Conservation (phyloP, 2,329 filamentous ascomycete species). For the Colletotrichum somersetense region DNA sequence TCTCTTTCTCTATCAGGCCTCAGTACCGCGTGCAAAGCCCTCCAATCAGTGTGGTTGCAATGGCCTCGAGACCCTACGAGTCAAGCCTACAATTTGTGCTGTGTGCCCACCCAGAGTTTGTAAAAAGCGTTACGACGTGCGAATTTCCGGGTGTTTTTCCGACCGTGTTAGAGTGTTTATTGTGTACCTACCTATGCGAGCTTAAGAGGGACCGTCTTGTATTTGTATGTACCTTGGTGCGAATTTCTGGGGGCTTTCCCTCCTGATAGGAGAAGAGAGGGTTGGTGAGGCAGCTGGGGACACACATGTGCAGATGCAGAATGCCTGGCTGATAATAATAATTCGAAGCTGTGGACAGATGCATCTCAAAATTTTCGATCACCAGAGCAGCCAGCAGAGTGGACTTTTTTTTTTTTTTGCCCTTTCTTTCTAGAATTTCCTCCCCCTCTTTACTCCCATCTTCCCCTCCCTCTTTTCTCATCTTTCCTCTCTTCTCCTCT, state of each 20-base stretch:
- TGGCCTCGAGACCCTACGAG: conserved; percentile 9
- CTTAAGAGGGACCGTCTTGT: too few relatives aligned
- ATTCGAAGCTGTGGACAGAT: conserved; percentile 26
- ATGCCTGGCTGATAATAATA: conserved; percentile 1
- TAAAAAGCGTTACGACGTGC: conserved; percentile 5
- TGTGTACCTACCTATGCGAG: too few relatives aligned
- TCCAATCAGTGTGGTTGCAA: conserved; percentile 31
- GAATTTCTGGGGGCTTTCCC: neutral
- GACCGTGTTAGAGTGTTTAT: too few relatives aligned
- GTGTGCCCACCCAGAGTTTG: conserved; percentile 26
- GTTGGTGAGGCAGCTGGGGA: conserved; percentile 19
- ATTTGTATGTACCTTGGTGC: too few relatives aligned
- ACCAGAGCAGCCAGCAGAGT: conserved; percentile 23
- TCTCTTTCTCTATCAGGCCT: conserved; percentile 2
- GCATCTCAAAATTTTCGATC: conserved; percentile 39
- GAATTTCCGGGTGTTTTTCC: neutral
- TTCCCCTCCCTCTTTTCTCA: conserved; percentile 11
- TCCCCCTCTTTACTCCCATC: neutral
- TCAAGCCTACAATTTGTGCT: conserved; percentile 24
- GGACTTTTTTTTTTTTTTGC: conserved; percentile 18
- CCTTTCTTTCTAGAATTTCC: conserved; percentile 2
- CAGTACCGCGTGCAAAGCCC: conserved; percentile 10
- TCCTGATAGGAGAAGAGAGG: neutral
- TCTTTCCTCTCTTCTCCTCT: neutral
- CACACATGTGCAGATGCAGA: conserved; percentile 11